Conservation (phyloP, 2,329 filamentous ascomycete species). For the Harringtonia aguacate region DNA sequence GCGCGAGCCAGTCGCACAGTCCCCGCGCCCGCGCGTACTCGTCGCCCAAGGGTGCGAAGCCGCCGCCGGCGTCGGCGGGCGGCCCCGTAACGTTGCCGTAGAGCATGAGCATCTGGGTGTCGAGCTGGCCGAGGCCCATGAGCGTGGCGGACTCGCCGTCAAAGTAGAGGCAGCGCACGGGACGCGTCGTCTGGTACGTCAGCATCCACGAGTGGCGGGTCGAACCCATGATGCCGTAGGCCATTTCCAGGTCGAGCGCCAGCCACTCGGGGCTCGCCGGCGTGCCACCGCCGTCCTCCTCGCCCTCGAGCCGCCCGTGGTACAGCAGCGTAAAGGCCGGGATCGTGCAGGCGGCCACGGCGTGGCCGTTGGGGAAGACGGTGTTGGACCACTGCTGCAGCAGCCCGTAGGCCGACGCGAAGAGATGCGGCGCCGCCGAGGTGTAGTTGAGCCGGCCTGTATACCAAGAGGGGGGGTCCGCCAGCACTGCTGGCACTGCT, state of each 20-base stretch:
- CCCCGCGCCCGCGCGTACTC: constrained; percentile 37
- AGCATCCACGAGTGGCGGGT: constrained; percentile 31
- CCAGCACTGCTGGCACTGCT: too few species aligned
- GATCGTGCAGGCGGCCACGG: constrained; percentile 32
- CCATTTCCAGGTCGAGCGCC: constrained; percentile 40
- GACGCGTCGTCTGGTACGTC: constrained; percentile 34
- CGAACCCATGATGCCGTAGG: constrained; percentile 40
- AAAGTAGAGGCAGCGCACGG: constrained; percentile 34
- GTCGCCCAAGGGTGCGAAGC: constrained; percentile 20
- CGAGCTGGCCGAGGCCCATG: constrained; percentile 33
- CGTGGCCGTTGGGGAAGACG: constrained; percentile 38
- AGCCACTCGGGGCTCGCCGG: constrained; percentile 40
- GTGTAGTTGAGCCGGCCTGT: constrained; percentile 33
- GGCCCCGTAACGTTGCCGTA: constrained; percentile 33
- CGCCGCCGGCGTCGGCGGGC: constrained; percentile 12
- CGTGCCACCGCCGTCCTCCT: constrained; percentile 5
- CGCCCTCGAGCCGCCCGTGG: constrained; percentile 26
- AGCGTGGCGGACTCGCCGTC: constrained; percentile 38
- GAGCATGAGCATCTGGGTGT: constrained; percentile 38
- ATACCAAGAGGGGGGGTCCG: too few species aligned
- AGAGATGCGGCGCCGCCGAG: constrained; percentile 34
- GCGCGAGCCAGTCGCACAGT: constrained; percentile 33
- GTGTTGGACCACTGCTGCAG: constrained; percentile 40
- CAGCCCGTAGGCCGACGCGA: constrained; percentile 33
- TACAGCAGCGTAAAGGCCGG: constrained; percentile 35